Evolutionary conservation across 768 basidiomycete species (phyloP), one percentile per base, ranked within the genome.

Genomic region (Fistulinella prunicolor): DNA sequence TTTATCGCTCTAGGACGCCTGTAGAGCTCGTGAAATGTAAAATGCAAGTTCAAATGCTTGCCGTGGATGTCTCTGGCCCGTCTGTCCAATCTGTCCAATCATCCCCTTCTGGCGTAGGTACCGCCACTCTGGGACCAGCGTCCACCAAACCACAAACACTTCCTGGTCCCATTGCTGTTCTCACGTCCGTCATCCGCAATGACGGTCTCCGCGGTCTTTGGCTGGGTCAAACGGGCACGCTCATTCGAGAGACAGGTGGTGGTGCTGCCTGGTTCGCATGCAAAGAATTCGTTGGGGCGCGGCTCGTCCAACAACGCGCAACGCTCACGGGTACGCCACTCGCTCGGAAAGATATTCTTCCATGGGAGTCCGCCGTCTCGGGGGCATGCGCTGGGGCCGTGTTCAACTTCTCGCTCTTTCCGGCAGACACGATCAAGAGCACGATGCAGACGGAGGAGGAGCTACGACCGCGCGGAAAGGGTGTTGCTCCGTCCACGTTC

Each of bases 11-110:
- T 45, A 92, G 90, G 23, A 96, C 94, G 0, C 94, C 94, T 1
- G 85, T 97, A 47, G 94, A 96, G 60, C 84, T 96, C 41, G 81
- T 97, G 49, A 96, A 98, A 70, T 96, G 93, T 73, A 91, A 92
- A 67, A 95, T 97, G 93, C 94, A 96, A 66, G 94, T 96, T 2
- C 93, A 95, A 63, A 86, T 91, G 80, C 81, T 95, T 19, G 70
- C 76, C 17, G 50, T 67, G 2, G 49, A 38, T 20, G 30, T 21
- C 2, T 47, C 69, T 8, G 47, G 49, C 23, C 34, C 54, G 8
- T 47, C 62, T 10, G n/a, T 56, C 1, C 47, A 53, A 7, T 20
- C 30, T 14, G 30, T 32, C 30, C 30, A 32, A 14, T 12, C 60
- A 17, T 20, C 48, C 4, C 29, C 56, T 9, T 50, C 62, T 12